Base-by-base conservation (phyloP, 1,284 basidiomycete species). In the Marasmius sp. region DNA sequence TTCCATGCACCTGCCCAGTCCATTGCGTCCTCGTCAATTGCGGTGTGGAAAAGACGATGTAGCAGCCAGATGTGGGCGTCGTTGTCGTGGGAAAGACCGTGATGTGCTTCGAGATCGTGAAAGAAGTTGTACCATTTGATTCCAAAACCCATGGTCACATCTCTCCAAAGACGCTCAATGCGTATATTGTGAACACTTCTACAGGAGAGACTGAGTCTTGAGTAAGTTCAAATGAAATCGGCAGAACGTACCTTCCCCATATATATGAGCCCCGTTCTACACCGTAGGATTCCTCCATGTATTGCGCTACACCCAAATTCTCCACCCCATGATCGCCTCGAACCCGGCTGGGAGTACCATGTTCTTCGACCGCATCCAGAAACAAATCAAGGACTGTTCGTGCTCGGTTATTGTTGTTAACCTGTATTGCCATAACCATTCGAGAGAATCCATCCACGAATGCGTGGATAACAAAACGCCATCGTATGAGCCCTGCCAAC, bases 401-500 rank as follows among this genome's bases (percentile, higher is more conserved):
- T 11, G 71, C 61, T 2, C 64, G 52, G 49, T 75, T 75, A 59
- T 75, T 75, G 47, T 69, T 68, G 51, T 57, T 65, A 2, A 60
- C 70, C 22, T 59, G 54, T 10, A 75, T 57, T 1, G 62, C 69
- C 16, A 63, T 63, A 22, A 75, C 60, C 6, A 68, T 59, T 0
- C 72, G 61, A 0, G 74, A 73, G 45, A 68, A 69, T 1, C 76
- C 76, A 61, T 78, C 75, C 39, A 78, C 67, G 43, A 76, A 71
- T 2, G 64, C 72, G 64, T 79, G 77, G 3, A 75, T 76, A 3
- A 77, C 70, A n/a, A 78, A 66, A 27, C 71, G 70, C 64, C 64
- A 79, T 2, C 68, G 61, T 16, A 75, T 75, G 0, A 76, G 65
- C 18, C 72, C 73, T 76, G 53, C 10, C n/a, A n/a, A n/a, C n/a